Conservation (phyloP, 345 rosid genomes). For the Hibiscus syriacus region DNA sequence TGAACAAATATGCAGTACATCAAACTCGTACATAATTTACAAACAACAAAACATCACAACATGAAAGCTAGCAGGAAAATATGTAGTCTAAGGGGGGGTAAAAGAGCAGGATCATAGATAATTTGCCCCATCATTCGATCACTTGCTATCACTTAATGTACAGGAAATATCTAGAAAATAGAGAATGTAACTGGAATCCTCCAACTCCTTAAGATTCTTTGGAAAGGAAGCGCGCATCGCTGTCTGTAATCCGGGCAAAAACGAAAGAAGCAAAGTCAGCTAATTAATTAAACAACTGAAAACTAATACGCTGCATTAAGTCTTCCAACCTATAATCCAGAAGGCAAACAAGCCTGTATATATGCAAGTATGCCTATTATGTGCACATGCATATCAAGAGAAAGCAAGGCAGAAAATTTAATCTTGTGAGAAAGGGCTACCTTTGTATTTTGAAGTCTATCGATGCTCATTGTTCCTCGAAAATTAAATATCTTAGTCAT, state of each 20-base stretch:
- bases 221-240: background rate
- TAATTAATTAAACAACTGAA: background rate
- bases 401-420: background rate
- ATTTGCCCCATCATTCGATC: background rate
- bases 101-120: background rate
- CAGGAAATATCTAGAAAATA: background rate
- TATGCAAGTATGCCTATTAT: too few relatives aligned
- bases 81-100: background rate
- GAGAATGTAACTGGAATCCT: background rate
- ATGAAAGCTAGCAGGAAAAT: background rate
- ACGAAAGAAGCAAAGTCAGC: background rate
- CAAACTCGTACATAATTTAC: background rate
- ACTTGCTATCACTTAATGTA: background rate
- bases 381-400: too few relatives aligned
- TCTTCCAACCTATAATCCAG: background rate
- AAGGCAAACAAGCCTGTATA: background rate
- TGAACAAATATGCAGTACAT: background rate
- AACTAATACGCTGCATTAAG: background rate
- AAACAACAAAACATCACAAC: background rate
- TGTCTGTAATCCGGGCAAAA: background rate
- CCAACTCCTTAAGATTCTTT: background rate
- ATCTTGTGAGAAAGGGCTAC: background rate
- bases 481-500: background rate
- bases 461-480: background rate
- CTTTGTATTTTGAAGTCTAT: background rate